Evolutionary conservation across 768 basidiomycete species (phyloP).

Genomic region (Mycena filopes): DNA sequence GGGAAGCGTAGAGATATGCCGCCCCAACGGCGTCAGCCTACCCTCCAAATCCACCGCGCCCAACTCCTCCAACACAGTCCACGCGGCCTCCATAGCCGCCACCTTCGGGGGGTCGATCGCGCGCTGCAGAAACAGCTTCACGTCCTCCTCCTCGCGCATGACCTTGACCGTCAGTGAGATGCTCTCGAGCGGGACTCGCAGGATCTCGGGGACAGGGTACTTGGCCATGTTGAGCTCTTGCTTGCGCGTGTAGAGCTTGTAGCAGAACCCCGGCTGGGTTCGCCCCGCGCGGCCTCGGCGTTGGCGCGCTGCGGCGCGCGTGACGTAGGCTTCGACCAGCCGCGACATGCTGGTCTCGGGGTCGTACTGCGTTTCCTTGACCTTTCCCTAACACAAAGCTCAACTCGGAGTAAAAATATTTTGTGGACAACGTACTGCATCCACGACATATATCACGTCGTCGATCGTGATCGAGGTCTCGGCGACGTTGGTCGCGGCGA

Average conservation of each 20-base stretch:
- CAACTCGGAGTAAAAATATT: neutral
- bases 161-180: constrained; percentile 86
- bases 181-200: constrained; percentile 86
- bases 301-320: constrained; percentile 83
- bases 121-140: constrained; percentile 75
- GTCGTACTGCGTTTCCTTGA: constrained; percentile 85
- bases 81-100: constrained; percentile 80
- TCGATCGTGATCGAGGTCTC: constrained; percentile 95
- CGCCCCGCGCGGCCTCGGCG: constrained; percentile 92
- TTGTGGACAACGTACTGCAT: constrained; percentile 49
- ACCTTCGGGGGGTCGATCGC: constrained; percentile 89
- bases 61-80: constrained; percentile 76
- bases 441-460: constrained; percentile 87
- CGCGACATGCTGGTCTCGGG: constrained; percentile 76
- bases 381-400: constrained; percentile 63
- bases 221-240: constrained; percentile 74
- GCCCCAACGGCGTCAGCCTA: constrained; percentile 82
- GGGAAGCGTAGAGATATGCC: constrained; percentile 86
- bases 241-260: constrained; percentile 85
- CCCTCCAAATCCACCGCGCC: constrained; percentile 78
- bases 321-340: constrained; percentile 83
- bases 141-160: constrained; percentile 80
- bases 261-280: constrained; percentile 84
- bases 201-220: constrained; percentile 89
- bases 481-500: constrained; percentile 92